phyloP scores from a whole-genome alignment of 345 rosid species.

The Isatis tinctoria region DNA sequence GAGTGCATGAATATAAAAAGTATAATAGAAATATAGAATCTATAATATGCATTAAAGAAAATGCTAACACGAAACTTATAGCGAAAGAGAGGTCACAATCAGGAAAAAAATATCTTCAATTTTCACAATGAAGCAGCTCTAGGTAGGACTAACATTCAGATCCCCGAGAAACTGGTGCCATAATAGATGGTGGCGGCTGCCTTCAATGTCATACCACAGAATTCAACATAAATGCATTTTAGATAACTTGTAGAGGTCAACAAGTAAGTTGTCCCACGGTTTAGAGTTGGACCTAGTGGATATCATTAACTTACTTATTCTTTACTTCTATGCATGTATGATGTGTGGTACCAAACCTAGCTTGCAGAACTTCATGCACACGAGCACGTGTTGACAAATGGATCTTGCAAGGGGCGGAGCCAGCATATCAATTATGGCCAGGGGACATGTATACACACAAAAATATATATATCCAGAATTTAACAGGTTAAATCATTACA shows the following conservation, averaged over 20 bases:
- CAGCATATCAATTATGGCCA: too few relatives aligned
- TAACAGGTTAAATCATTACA: too few relatives aligned
- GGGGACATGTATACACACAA: too few relatives aligned
- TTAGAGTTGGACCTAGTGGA: not conserved
- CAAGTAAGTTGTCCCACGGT: not conserved
- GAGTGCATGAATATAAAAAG: not conserved
- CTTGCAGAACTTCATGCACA: not conserved
- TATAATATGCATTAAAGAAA: not conserved
- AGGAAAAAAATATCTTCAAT: not conserved
- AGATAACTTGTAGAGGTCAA: not conserved
- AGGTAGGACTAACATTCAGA: not conserved
- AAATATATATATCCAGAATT: too few relatives aligned
- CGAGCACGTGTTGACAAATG: not conserved
- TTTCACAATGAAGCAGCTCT: not conserved
- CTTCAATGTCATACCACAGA: not conserved
- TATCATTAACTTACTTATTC: not conserved
- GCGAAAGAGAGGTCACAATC: not conserved
- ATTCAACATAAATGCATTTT: not conserved
- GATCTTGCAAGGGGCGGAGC: too few relatives aligned
- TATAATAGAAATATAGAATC: not conserved
- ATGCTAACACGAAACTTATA: not conserved
- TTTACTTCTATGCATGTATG: not conserved
- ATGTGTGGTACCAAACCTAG: not conserved
- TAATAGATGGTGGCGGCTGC: not conserved
- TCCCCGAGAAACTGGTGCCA: not conserved